A percentile compares a stretch with the other conserved stretches of the same genome.
phyloP scores from a whole-genome alignment of 2,329 filamentous ascomycete species.

The Ascosphaera aggregata region DNA sequence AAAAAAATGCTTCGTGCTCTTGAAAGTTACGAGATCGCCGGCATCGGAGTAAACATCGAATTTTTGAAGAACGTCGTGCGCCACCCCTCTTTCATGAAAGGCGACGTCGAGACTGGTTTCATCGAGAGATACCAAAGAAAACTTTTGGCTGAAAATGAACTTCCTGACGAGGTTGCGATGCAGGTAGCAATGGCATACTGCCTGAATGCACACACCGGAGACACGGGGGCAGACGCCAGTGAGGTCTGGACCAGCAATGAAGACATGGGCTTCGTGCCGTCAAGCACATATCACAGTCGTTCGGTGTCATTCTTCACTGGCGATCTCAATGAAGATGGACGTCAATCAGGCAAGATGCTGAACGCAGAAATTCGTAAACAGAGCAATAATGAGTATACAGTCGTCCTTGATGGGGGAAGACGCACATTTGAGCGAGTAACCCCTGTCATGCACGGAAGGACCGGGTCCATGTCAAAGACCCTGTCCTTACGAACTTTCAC shows the following conservation, averaged over 20 bases:
- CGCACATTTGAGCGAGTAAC: background rate
- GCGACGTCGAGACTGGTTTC: constrained; percentile 87
- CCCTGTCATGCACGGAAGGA: constrained; percentile 19
- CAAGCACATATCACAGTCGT: background rate
- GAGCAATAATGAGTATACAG: constrained; percentile 23
- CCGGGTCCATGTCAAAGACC: constrained; percentile 16
- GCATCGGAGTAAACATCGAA: constrained; percentile 85
- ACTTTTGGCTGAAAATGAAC: constrained; percentile 43
- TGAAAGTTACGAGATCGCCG: constrained; percentile 77
- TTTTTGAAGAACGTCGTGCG: constrained; percentile 77
- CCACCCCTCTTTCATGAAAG: constrained; percentile 58
- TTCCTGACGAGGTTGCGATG: constrained; percentile 45
- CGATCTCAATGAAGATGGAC: background rate
- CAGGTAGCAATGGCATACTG: constrained; percentile 68
- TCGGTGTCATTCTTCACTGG: background rate
- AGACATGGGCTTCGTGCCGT: background rate
- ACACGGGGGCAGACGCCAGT: background rate
- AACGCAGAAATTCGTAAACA: constrained; percentile 29
- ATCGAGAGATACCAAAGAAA: constrained; percentile 71
- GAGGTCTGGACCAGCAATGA: background rate
- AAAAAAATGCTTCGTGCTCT: constrained; percentile 61
- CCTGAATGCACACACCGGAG: constrained; percentile 9
- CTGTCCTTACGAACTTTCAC: constrained; percentile 50
- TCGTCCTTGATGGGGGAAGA: constrained; percentile 20
- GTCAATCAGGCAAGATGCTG: constrained; percentile 12